phyloP scores from a whole-genome alignment of 371 early-diverging fungal genomes.

The Mortierella sp. region DNA sequence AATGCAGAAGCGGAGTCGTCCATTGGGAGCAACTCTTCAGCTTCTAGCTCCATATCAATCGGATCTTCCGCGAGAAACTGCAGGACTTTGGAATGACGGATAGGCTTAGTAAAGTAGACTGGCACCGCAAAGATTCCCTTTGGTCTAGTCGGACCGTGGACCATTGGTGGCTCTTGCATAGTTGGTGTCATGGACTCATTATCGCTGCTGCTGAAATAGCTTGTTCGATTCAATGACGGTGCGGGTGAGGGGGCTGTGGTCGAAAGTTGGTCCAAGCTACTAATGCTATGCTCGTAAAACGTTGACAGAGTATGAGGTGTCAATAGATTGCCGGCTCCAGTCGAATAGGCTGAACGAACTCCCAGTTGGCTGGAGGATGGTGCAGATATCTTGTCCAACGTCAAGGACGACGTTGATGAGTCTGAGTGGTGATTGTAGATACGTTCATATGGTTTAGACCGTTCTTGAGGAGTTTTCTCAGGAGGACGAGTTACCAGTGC shows the following conservation, averaged over 20 bases:
- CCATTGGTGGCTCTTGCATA: neutral
- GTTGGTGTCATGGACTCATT: constrained; percentile 29
- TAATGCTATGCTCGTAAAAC: constrained; percentile 37
- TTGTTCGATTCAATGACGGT: constrained; percentile 21
- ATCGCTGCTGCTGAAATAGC: constrained; percentile 47
- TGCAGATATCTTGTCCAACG: constrained; percentile 13
- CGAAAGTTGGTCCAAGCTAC: constrained; percentile 38
- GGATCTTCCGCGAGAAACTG: constrained; percentile 31
- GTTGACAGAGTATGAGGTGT: constrained; percentile 33
- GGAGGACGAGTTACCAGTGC: constrained; percentile 1
- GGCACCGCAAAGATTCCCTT: constrained; percentile 31
- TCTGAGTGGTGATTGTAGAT: constrained; percentile 22
- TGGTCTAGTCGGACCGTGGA: constrained; percentile 3
- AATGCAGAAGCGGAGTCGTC: constrained; percentile 11
- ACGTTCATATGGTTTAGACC: neutral
- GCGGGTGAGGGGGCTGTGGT: constrained; percentile 24
- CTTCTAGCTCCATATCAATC: constrained; percentile 15
- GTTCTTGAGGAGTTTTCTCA: constrained; percentile 5
- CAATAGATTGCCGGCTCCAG: constrained; percentile 28
- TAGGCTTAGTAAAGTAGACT: constrained; percentile 49
- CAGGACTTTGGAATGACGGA: constrained; percentile 54
- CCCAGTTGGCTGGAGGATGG: neutral
- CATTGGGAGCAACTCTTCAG: constrained; percentile 22
- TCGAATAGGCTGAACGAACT: neutral
- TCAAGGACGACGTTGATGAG: constrained; percentile 36